Percentiles rank a stretch among this genome's conserved stretches.
Conservation (phyloP, 441 rosid genomes). For the Metrosideros polymorpha region DNA sequence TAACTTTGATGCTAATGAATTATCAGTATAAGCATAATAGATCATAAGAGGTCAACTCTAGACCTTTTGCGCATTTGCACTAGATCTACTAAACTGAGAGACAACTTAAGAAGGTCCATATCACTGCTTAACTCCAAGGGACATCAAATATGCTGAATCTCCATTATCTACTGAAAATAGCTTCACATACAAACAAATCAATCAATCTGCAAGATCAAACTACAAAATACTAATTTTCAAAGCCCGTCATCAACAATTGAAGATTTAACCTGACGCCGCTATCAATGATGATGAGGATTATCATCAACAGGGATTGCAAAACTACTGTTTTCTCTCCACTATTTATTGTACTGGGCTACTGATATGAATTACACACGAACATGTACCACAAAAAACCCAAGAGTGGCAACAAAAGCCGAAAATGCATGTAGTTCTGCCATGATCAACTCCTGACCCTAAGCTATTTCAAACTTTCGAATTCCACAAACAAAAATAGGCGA, state of each 20-base stretch:
- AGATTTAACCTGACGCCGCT: background rate
- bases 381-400: background rate
- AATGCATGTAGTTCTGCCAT: background rate
- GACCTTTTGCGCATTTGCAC: background rate
- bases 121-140: background rate
- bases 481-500: background rate
- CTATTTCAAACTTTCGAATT: background rate
- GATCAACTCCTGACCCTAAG: background rate
- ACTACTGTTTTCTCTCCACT: background rate
- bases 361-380: background rate
- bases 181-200: background rate
- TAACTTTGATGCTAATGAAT: background rate
- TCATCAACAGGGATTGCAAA: background rate
- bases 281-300: background rate
- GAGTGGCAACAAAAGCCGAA: background rate
- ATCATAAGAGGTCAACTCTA: background rate
- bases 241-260: background rate
- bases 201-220: background rate
- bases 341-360: background rate
- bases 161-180: background rate
- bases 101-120: background rate
- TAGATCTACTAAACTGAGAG: background rate
- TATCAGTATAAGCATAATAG: background rate
- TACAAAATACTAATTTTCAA: background rate
- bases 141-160: background rate